Percentiles rank a stretch among this genome's conserved stretches.
Conservation (phyloP, 2,329 filamentous ascomycete species). For the Aureobasidium lini region DNA sequence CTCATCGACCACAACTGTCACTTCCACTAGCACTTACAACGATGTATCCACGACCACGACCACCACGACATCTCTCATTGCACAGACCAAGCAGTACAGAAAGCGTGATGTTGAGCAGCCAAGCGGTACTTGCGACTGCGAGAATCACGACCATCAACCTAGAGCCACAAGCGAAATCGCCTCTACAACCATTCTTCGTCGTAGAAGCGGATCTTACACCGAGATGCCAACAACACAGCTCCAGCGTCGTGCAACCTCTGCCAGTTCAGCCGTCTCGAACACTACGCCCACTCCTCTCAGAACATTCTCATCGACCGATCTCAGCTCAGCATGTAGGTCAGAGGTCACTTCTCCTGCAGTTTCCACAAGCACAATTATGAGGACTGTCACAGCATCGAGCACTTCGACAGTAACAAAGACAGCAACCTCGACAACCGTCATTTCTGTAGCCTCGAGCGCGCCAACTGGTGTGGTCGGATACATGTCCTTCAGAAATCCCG, state of each 20-base stretch:
- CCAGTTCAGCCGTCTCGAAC: neutral
- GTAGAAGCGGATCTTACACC: conserved; percentile 1
- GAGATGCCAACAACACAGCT: conserved; percentile 7
- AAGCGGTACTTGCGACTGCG: conserved; percentile 7
- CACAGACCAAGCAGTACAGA: conserved; percentile 10
- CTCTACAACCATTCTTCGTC: conserved; percentile 10
- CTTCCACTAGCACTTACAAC: conserved; percentile 8
- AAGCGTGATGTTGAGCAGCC: conserved; percentile 12
- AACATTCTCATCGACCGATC: conserved; percentile 9
- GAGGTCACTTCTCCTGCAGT: conserved; percentile 9
- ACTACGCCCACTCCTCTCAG: conserved; percentile 10
- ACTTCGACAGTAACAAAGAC: conserved; percentile 15
- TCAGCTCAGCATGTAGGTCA: conserved; percentile 12
- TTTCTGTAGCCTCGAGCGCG: conserved; percentile 11
- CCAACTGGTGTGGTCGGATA: conserved; percentile 13
- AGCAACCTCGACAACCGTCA: conserved; percentile 5
- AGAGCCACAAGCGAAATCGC: conserved; percentile 6
- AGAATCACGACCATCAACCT: neutral
- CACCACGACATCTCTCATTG: neutral
- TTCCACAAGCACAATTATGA: neutral
- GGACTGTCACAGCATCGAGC: conserved; percentile 17
- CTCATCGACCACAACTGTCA: conserved; percentile 10
- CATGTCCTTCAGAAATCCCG: conserved; percentile 4
- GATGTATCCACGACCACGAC: conserved; percentile 10
- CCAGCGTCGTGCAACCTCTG: conserved; percentile 8